Evolutionary conservation across 805 yeast species (phyloP), one percentile per base, ranked within the genome.

Genomic region (Cyberlindnera amylophila): DNA sequence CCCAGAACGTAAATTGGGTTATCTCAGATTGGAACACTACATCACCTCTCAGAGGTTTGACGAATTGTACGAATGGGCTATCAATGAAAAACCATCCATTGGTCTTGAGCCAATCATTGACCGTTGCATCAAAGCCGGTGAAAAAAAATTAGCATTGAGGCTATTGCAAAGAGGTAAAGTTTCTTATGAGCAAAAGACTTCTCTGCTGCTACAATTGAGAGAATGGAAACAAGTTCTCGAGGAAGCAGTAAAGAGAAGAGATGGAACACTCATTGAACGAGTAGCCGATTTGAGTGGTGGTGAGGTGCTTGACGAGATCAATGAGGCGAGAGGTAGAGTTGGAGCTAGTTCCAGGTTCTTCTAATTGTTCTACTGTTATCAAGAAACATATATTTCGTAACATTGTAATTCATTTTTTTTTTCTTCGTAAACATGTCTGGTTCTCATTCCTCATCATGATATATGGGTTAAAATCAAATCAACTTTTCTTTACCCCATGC

Each of bases 51-150:
- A 69, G 2, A 75, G 76, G 33, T 82, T 78, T 65, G 79, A 75
- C 15, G 77, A 74, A 30, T 58, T 86, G 24, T 72, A 70, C 49
- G 72, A 75, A 24, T 73, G 79, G 53, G 74, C 81, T 0, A 67
- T 64, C 3, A 57, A 61, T 9, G 69, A 66, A 34, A 81, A 77
- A 47, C 77, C 93, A 0, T 84, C 86, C 0, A 84, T 88, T 32
- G 89, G 91, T 0, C 82, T 81, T 45, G 72, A 70, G 46, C 80
- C 83, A 0, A 80, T 88, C 49, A 38, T 57, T 18, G 44, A 42
- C 5, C 51, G 53, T 5, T 38, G 54, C 6, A 35, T 54, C 12
- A 39, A 39, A 12, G 42, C 34, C 12, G 38, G 35, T 8, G 58
- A 57, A 36, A 28, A 34, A 4, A 31, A 36, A 24, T 38, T 57